Conservation (phyloP, 1,139 yeast genomes). For the Debaryomyces udenii region DNA sequence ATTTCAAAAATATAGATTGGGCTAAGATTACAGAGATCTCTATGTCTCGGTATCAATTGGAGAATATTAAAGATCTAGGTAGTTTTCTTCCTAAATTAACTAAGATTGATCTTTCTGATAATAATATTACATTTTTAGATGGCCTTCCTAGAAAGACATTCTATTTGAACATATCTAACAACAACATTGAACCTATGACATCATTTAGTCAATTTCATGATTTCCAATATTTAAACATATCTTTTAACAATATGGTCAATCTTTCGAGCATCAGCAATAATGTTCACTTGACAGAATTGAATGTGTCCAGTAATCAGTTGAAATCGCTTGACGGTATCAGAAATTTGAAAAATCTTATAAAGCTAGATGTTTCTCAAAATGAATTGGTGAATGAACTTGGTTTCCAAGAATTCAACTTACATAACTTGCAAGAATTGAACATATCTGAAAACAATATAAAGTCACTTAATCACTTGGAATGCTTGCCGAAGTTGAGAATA, state of each 20-base stretch:
- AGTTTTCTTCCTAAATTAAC: constrained; percentile 48
- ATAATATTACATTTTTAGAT: constrained; percentile 46
- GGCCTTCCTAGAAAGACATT: constrained; percentile 49
- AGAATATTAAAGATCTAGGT: constrained; percentile 47
- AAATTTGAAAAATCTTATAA: constrained; percentile 41
- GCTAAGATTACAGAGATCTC: constrained; percentile 39
- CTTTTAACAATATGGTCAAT: constrained; percentile 39
- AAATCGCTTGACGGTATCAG: constrained; percentile 41
- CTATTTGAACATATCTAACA: constrained; percentile 39
- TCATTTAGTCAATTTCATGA: constrained; percentile 43
- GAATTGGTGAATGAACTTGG: constrained; percentile 40
- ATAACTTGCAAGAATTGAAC: constrained; percentile 47
- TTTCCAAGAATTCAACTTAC: constrained; percentile 36
- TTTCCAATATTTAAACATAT: constrained; percentile 47
- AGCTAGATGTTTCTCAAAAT: constrained; percentile 48
- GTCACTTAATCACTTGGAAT: constrained; percentile 37
- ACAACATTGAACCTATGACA: constrained; percentile 44
- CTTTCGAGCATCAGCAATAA: constrained; percentile 35
- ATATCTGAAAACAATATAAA: constrained; percentile 46
- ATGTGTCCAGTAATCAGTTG: constrained; percentile 36
- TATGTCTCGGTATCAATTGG: constrained; percentile 35
- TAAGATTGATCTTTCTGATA: constrained; percentile 42
- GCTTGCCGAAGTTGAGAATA: constrained; percentile 36
- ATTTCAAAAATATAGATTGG: constrained; percentile 41
- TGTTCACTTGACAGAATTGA: constrained; percentile 41